A percentile compares a stretch with the other conserved stretches of the same genome.
Conservation (phyloP, 2,329 filamentous ascomycete genomes). For the Hymenoscyphus fructigenus region DNA sequence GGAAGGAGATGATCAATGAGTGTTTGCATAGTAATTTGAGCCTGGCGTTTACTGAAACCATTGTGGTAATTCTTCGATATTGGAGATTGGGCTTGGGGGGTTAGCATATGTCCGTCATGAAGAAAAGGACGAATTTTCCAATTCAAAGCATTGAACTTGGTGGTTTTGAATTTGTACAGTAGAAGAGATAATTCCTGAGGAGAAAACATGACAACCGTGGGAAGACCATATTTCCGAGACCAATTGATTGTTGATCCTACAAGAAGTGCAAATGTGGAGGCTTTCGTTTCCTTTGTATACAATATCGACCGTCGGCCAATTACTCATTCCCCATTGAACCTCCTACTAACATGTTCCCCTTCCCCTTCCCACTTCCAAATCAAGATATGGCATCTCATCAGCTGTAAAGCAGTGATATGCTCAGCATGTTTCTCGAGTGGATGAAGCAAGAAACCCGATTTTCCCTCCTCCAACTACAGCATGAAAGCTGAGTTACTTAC, state of each 20-base stretch:
- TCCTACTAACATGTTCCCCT: slow-evolving; percentile 4
- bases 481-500: slow-evolving; percentile 29
- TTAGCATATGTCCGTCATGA: slow-evolving; percentile 22
- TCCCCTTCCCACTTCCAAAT: neutral
- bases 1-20: slow-evolving; percentile 57
- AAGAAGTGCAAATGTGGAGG: slow-evolving; percentile 10
- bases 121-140: slow-evolving; percentile 4
- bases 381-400: slow-evolving; percentile 2
- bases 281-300: slow-evolving; percentile 12
- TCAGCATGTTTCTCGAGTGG: slow-evolving; percentile 15
- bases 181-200: slow-evolving; percentile 1
- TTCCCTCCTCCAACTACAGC: neutral
- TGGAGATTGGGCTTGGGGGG: slow-evolving; percentile 19
- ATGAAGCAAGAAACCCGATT: neutral
- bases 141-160: slow-evolving; percentile 1
- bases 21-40: slow-evolving; percentile 18
- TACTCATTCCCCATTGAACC: neutral
- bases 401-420: slow-evolving; percentile 10
- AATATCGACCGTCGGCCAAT: neutral
- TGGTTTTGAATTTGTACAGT: slow-evolving; percentile 7
- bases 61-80: slow-evolving; percentile 21
- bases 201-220: neutral
- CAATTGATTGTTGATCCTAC: neutral
- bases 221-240: neutral
- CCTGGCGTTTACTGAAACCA: slow-evolving; percentile 29